These are phyloP conservation scores for Macaranga tanarius DNA, from an alignment of 441 rosid species.

Conservation along the genomic window DNA sequence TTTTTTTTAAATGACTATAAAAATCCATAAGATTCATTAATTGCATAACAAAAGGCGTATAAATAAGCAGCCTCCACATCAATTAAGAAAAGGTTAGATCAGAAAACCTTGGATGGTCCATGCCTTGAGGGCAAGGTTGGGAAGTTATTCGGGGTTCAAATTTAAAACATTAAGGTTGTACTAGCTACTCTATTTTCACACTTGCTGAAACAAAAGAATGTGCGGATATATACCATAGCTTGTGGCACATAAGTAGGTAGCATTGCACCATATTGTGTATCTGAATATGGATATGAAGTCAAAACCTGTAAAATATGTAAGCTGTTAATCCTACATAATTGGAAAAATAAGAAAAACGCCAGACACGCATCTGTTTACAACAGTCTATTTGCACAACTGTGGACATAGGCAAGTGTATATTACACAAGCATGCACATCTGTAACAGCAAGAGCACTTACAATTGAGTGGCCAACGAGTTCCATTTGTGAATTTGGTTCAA, in stretches of 20 bases:
- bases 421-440: neutral
- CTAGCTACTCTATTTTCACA: conserved; percentile 2
- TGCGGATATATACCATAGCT: conserved; percentile 41
- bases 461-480: conserved; percentile 67
- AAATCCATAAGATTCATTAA: neutral
- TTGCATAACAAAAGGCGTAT: neutral
- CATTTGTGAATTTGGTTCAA: conserved; percentile 50
- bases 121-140: neutral
- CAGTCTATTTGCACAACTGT: neutral
- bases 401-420: neutral
- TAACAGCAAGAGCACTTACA: conserved; percentile 35
- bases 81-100: neutral
- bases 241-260: conserved; percentile 45
- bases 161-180: neutral
- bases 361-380: neutral
- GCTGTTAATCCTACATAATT: neutral
- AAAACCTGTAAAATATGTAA: conserved; percentile 47
- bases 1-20: neutral
- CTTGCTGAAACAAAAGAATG: conserved; percentile 12
- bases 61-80: neutral
- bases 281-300: conserved; percentile 49
- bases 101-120: neutral
- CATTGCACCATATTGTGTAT: conserved; percentile 49
- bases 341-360: conserved; percentile 1
- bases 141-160: neutral